These are phyloP conservation scores for Hemisphaericaspora xylofermentans DNA, from an alignment of 1,139 yeast species.

Conservation along the genomic window DNA sequence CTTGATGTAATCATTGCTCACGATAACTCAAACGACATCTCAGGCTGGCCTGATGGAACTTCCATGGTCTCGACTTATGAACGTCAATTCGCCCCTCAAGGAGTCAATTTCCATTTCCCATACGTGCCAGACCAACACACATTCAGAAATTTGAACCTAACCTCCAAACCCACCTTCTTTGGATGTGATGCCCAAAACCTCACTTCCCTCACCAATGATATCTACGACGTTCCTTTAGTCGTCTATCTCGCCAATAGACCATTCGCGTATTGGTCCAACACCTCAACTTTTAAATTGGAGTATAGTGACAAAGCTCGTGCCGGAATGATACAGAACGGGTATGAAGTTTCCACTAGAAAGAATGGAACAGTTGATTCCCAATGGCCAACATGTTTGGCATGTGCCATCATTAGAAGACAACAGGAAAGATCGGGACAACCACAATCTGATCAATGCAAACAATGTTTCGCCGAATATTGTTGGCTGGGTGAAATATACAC, in stretches of 20 bases:
- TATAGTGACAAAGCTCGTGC: constrained; percentile 36
- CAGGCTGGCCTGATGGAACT: constrained; percentile 37
- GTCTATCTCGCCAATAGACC: constrained; percentile 44
- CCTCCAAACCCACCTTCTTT: constrained; percentile 44
- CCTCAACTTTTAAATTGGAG: constrained; percentile 34
- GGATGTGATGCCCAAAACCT: constrained; percentile 44
- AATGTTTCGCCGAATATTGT: constrained; percentile 40
- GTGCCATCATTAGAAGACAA: constrained; percentile 45
- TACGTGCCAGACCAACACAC: constrained; percentile 37
- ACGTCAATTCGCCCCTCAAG: constrained; percentile 33
- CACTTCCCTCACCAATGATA: constrained; percentile 34
- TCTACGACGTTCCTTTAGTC: constrained; percentile 37
- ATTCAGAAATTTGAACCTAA: constrained; percentile 35
- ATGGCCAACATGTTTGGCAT: constrained; percentile 47
- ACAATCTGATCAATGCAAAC: constrained; percentile 39
- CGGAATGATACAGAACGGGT: constrained; percentile 41
- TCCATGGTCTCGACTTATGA: constrained; percentile 34
- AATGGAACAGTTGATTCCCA: constrained; percentile 35
- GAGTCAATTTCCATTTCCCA: constrained; percentile 30
- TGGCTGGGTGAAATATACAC: constrained; percentile 35
- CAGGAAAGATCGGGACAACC: constrained; percentile 37
- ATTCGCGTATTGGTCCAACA: constrained; percentile 35
- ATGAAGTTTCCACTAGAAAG: constrained; percentile 29
- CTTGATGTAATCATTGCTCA: constrained; percentile 31
- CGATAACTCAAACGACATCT: constrained; percentile 31